Evolutionary conservation across 495 filamentous ascomycete species (phyloP).

Genomic region (Penicillium nucicola): DNA sequence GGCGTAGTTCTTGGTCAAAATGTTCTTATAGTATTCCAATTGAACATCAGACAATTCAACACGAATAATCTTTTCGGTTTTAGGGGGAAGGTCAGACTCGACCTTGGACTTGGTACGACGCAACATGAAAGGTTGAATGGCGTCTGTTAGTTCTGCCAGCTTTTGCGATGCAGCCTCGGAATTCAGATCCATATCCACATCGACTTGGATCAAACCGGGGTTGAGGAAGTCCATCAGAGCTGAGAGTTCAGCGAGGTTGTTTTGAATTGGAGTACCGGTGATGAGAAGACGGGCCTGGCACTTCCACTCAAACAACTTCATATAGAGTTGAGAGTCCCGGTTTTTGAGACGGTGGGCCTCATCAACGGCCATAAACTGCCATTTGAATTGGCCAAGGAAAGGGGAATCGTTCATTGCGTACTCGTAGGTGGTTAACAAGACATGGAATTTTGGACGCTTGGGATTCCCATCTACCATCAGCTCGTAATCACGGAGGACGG

Average conservation of each 20-base stretch:
- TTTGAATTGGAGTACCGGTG: conserved; percentile 96
- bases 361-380: conserved; percentile 95
- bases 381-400: conserved; percentile 82
- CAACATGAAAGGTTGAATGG: conserved; percentile 87
- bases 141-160: conserved; percentile 64
- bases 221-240: conserved; percentile 94
- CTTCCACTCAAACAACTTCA: conserved; percentile 78
- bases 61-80: conserved; percentile 97
- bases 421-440: conserved; percentile 92
- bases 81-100: conserved; percentile 90
- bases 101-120: conserved; percentile 97
- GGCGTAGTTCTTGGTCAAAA: conserved; percentile 93
- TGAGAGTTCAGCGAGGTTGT: conserved; percentile 87
- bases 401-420: conserved; percentile 78
- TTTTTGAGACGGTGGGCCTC: conserved; percentile 98
- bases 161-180: conserved; percentile 67
- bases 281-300: conserved; percentile 85
- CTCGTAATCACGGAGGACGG: conserved; percentile 82
- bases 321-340: conserved; percentile 86
- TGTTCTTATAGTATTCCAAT: conserved; percentile 97
- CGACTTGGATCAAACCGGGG: conserved; percentile 80
- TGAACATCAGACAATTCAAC: conserved; percentile 95
- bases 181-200: conserved; percentile 81
- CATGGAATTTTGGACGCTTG: conserved; percentile 88
- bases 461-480: conserved; percentile 78